Evolutionary conservation across 345 rosid species (phyloP).

Genomic region (Arabis hirsuta): DNA sequence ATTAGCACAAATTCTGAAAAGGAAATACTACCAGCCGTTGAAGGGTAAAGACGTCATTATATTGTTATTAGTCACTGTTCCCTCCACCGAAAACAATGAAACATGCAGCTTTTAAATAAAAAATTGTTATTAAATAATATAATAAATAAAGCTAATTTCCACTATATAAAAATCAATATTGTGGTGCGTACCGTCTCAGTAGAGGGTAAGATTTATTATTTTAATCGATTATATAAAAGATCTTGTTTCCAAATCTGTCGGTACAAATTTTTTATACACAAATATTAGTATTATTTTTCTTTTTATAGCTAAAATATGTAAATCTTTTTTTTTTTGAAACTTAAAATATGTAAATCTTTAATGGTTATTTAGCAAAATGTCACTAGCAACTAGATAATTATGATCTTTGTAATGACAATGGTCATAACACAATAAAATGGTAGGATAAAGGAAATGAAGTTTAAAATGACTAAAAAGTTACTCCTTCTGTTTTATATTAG

Average conservation of each 20-base stretch:
- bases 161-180: neutral
- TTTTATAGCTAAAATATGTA: neutral
- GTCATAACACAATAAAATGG: neutral
- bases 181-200: slow-evolving; percentile 37
- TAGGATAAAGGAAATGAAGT: neutral
- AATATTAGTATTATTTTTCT: neutral
- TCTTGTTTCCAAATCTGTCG: slow-evolving; percentile 33
- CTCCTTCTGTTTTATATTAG: too few species aligned
- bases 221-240: slow-evolving; percentile 2
- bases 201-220: slow-evolving; percentile 28
- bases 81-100: slow-evolving; percentile 24
- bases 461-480: too few species aligned
- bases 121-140: neutral
- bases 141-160: slow-evolving; percentile 23
- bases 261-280: slow-evolving; percentile 26
- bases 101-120: neutral
- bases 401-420: slow-evolving; percentile 8
- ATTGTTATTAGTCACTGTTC: slow-evolving; percentile 5
- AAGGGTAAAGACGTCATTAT: neutral
- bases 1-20: neutral
- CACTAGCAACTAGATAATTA: neutral
- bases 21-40: neutral
- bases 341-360: neutral
- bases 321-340: too few species aligned
- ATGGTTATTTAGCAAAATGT: too few species aligned